These are phyloP conservation scores for Zymoseptoria tritici DNA, from an alignment of 2,329 filamentous ascomycete genomes.

Conservation along the genomic window DNA sequence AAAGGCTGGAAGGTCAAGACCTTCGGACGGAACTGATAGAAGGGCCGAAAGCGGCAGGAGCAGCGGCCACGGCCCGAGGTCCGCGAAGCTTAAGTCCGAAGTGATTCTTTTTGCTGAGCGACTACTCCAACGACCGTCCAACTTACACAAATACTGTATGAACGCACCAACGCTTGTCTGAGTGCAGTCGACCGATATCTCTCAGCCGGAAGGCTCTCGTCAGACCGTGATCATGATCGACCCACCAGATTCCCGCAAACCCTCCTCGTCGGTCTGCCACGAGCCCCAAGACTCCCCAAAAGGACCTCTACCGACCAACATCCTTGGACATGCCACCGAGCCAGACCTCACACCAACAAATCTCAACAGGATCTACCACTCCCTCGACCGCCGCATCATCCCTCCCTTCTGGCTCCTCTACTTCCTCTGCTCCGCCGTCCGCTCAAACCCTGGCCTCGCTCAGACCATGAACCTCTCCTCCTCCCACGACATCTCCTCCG, in stretches of 20 bases:
- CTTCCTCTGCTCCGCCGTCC: conserved; percentile 85
- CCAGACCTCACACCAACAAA: conserved; percentile 1
- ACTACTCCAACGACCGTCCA: background rate
- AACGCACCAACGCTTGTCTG: background rate
- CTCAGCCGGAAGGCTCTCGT: too few relatives aligned
- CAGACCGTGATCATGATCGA: background rate
- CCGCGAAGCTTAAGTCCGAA: background rate
- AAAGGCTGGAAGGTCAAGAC: background rate
- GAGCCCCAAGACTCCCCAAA: background rate
- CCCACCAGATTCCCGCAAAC: background rate
- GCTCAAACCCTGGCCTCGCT: conserved; percentile 86
- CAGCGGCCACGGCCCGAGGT: background rate
- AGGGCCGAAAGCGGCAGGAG: background rate
- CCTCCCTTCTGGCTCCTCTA: conserved; percentile 81
- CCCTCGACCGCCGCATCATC: conserved; percentile 27
- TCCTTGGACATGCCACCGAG: background rate
- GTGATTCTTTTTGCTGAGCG: background rate
- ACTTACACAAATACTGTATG: background rate
- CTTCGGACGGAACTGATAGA: too few relatives aligned
- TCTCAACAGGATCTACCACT: conserved; percentile 18
- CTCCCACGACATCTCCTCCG: conserved; percentile 66
- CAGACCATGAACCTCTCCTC: conserved; percentile 77
- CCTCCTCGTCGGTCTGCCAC: background rate
- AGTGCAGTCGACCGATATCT: background rate
- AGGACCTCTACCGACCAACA: background rate